Conservation (phyloP, 345 rosid genomes). For the Toxicodendron radicans region DNA sequence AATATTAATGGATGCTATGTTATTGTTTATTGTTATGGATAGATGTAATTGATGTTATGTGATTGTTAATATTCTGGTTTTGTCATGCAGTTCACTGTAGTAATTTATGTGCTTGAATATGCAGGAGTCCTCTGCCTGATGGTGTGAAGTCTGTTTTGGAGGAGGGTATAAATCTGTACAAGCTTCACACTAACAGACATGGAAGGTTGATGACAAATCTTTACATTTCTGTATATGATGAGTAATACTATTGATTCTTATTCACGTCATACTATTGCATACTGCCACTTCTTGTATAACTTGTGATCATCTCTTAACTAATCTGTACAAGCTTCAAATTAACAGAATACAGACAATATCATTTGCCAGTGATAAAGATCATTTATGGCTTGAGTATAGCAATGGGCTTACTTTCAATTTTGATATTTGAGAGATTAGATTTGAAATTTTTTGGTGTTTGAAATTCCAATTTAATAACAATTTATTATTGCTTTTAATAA, state of each 20-base stretch:
- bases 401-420: neutral
- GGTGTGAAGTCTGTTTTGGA: conserved; percentile 62
- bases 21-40: neutral
- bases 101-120: conserved; percentile 16
- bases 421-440: neutral
- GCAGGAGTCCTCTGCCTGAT: conserved; percentile 78
- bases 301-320: too few species aligned
- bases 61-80: neutral
- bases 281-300: too few species aligned
- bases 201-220: conserved; percentile 56
- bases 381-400: neutral
- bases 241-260: neutral
- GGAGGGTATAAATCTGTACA: conserved; percentile 81
- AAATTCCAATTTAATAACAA: conserved; percentile 1
- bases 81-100: neutral
- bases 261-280: neutral
- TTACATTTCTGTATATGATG: neutral
- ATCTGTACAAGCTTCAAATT: too few species aligned
- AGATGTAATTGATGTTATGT: neutral
- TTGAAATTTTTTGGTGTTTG: neutral
- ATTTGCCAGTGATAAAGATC: conserved; percentile 1
- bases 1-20: neutral
- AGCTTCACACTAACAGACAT: conserved; percentile 67
- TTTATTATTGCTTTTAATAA: too few species aligned
- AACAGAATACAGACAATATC: neutral